These are phyloP conservation scores for Sphagnum fallax DNA, from an alignment of 228 moss, liverwort and hornwort genomes.

Conservation along the genomic window DNA sequence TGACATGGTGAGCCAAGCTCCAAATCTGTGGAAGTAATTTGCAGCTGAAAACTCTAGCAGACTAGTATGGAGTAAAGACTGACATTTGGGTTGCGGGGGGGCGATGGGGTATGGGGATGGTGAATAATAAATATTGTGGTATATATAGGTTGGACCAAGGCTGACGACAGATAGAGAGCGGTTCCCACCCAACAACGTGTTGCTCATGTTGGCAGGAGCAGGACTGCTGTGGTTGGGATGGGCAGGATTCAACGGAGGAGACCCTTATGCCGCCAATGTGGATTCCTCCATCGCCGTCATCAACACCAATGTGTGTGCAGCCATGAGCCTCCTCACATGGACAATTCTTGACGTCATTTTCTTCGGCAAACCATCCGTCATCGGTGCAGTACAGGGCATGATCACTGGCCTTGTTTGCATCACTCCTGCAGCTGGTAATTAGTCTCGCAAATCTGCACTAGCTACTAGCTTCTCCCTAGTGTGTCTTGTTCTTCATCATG, in stretches of 20 bases:
- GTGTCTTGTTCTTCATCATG: background rate
- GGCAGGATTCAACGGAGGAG: conserved; percentile 91
- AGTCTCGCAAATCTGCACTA: background rate
- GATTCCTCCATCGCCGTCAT: conserved; percentile 60
- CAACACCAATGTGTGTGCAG: conserved; percentile 67
- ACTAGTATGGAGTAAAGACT: no score
- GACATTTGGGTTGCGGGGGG: no score
- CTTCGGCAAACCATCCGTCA: conserved; percentile 81
- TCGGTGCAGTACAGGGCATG: conserved; percentile 98
- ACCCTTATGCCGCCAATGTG: conserved; percentile 45
- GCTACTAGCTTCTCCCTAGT: background rate
- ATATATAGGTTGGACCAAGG: conserved; percentile 64
- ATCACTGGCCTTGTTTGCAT: conserved; percentile 89
- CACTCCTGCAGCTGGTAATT: conserved; percentile 77
- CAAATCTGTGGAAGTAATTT: no score
- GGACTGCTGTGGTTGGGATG: conserved; percentile 93
- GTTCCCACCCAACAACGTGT: conserved; percentile 85
- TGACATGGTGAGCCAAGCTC: no score
- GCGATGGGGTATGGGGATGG: no score
- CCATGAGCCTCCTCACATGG: conserved; percentile 75
- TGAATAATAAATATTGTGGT: no score
- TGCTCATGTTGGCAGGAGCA: conserved; percentile 76
- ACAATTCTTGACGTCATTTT: conserved; percentile 65
- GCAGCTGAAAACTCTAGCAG: no score
- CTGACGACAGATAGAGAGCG: conserved; percentile 47